Base-by-base conservation (phyloP, 1,284 basidiomycete genomes). In the Binderoboletus segoi region DNA sequence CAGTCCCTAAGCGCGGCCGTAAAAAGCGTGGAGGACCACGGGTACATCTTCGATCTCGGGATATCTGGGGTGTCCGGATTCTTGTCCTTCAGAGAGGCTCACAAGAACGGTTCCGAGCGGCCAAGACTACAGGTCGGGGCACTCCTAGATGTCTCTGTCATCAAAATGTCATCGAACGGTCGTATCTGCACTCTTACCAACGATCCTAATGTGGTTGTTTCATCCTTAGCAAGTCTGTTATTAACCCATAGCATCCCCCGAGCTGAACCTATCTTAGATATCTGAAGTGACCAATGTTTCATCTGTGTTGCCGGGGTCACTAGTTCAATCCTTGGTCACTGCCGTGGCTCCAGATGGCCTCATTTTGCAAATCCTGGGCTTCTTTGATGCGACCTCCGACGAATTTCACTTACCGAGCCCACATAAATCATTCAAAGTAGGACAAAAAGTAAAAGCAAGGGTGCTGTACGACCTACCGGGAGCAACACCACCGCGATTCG, bases 321-420 rank as follows among this genome's bases (percentile, higher is more conserved):
- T 96, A 13, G 93, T 96, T n/a, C 87, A 90, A 69, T 87, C 84
- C 18, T 80, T 98, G 32, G 81, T 99, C 57, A 98, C 94, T 4
- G 85, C 87, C 10, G 81, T 91, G n/a, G 79, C 88, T 38, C 80
- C 89, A 18, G 81, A 79, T 21, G 97, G 98, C 24, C 77, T 99
- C 51, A 93, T 93, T 67, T 79, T 99, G 48, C 95, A 96, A 75
- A 81, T 98, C 21, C 83, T 96, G 32, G 96, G 96, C 3, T 96
- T 93, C 75, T 98, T 96, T 72, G 89, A 94, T 49, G 96, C 94
- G 30, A 96, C 94, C 0, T 83, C 95, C 50, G 95, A 98, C 69
- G 77, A 86, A 43, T 84, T 89, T 59, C 96, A 99, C 73, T 76
- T 98, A 21, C 64, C 76, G 18, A 69, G 77, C 20, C 71, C 78